These are phyloP conservation scores for Lomentospora prolificans DNA, from an alignment of 2,329 filamentous ascomycete species.

Conservation along the genomic window DNA sequence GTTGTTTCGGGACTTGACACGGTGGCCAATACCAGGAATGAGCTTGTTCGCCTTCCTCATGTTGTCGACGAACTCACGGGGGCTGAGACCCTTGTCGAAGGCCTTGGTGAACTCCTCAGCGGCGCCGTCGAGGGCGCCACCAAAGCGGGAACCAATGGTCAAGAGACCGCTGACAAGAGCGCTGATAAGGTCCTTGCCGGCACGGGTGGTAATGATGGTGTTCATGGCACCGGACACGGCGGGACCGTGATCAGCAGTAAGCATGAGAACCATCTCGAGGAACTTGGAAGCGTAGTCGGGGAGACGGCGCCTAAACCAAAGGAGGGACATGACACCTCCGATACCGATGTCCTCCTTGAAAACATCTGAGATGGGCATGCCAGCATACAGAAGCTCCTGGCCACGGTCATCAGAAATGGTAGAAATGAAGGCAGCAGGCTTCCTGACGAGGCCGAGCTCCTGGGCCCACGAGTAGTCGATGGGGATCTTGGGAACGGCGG, in stretches of 20 bases:
- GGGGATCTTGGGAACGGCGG: slow-evolving; percentile 94
- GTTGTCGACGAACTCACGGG: slow-evolving; percentile 95
- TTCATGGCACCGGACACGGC: slow-evolving; percentile 99
- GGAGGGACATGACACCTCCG: slow-evolving; percentile 97
- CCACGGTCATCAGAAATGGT: slow-evolving; percentile 99
- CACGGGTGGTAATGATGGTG: slow-evolving; percentile 99
- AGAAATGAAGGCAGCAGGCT: slow-evolving; percentile 98
- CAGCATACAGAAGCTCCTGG: slow-evolving; percentile 95
- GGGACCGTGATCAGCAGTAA: slow-evolving; percentile 97
- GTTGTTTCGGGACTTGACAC: slow-evolving; percentile 99
- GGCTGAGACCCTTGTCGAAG: slow-evolving; percentile 95
- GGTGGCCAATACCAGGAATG: slow-evolving; percentile 97
- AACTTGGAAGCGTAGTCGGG: slow-evolving; percentile 97
- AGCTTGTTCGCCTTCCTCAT: slow-evolving; percentile 99
- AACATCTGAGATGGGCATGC: slow-evolving; percentile 99
- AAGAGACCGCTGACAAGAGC: slow-evolving; percentile 92
- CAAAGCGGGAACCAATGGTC: slow-evolving; percentile 96
- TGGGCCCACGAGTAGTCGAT: slow-evolving; percentile 99
- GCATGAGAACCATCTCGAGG: slow-evolving; percentile 99
- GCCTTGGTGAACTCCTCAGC: slow-evolving; percentile 98
- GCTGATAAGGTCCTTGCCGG: slow-evolving; percentile 95
- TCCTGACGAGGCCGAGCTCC: slow-evolving; percentile 98
- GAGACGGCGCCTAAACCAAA: slow-evolving; percentile 98
- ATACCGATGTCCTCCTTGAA: slow-evolving; percentile 99
- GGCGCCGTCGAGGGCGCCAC: slow-evolving; percentile 94